Evolutionary conservation across 73 alveolate species (phyloP), one percentile per base, ranked within the genome.

Genomic region (Paramecium caudatum): DNA sequence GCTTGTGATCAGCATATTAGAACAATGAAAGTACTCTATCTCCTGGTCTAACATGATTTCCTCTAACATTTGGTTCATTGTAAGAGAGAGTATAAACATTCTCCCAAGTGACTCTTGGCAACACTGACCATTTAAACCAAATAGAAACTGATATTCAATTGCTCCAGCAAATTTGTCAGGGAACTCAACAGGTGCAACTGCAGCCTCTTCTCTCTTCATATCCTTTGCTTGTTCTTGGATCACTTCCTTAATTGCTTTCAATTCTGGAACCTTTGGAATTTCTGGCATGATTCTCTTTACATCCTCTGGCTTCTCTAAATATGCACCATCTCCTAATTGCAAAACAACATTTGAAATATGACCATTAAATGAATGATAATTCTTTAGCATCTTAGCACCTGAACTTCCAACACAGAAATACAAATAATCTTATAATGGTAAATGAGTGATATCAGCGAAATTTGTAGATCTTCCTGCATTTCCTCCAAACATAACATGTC

Each of bases 91-190:
- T 69, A 37, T 69, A 69, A 16, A 69, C 45, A 36, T 23, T 34
- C 17, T 69, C 86, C 86, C 86, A 69, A 33, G 86, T 17, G 4
- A 37, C 86, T 69, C 86, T 69, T 6, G 63, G 63, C 2, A 69
- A 13, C 16, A 46, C 7, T 13, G 55, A 69, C 86, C 86, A 69
- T 37, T 69, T 69, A 21, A 69, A 69, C 86, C 86, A 69, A 2
- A 69, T 7, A 10, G 86, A 69, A 7, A 69, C 86, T 36, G 86
- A 62, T 69, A 69, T 39, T 69, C 86, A 69, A 3, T 13, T 5
- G 47, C 15, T 1, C 62, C 62, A 13, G 55, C 62, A 39, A 69
- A 69, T 7, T 69, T 34, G 27, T 69, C 62, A 5, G 21, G 27
- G 3, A 69, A 69, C 37, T 69, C 86, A 13, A 21, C 33, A 1